Conservation (phyloP, 257 asterid genomes). For the Lycium ferocissimum region DNA sequence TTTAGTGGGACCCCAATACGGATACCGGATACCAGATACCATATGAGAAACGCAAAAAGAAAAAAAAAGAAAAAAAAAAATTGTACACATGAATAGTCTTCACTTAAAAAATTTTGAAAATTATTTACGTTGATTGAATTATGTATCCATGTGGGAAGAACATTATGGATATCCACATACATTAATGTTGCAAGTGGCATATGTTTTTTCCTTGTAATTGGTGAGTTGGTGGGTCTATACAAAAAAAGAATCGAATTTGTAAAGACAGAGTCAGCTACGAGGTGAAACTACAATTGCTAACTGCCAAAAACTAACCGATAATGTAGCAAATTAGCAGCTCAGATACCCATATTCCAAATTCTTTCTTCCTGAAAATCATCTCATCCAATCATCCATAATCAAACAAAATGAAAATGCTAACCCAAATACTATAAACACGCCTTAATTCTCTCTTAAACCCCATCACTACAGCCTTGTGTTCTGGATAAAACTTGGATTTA, state of each 20-base stretch:
- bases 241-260: no score
- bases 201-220: neutral
- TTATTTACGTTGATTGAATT: neutral
- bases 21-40: no score
- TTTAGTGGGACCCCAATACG: no score
- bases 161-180: no score
- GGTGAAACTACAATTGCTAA: neutral
- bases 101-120: no score
- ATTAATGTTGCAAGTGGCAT: neutral
- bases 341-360: neutral
- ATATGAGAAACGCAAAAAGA: no score
- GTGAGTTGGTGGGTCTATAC: neutral
- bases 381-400: neutral
- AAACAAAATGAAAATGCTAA: neutral
- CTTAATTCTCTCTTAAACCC: neutral
- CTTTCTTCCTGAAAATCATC: neutral
- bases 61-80: no score
- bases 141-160: neutral
- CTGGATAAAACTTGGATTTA: neutral
- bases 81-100: no score
- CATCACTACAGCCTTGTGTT: no score
- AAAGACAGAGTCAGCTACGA: constrained; percentile 8
- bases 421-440: neutral
- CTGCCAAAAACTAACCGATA: neutral
- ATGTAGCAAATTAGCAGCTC: neutral